Base-by-base conservation (phyloP, 106 monocot genomes). In the Acorus calamus region DNA sequence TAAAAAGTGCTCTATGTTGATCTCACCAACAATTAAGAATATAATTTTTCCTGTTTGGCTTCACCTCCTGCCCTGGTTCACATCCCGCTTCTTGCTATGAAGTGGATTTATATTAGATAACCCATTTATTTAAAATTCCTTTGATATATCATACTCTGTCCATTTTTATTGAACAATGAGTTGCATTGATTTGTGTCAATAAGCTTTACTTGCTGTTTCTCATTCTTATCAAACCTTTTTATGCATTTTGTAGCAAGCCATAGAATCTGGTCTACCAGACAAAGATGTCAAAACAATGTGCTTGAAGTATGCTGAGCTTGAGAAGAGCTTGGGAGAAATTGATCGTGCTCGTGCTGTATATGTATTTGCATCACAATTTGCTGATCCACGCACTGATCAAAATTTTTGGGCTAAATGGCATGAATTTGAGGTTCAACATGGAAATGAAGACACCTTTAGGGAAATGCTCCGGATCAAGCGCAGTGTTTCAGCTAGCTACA, bases 391-490 rank as follows among this genome's bases (percentile, higher is more conserved):
- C 46, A 67, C 82, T 50, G 92, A 92, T 73, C 70, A 85, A 2
- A 63, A 59, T 59, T 98, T 98, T 50, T 98, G 98, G 98, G 80
- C 78, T 12, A 88, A 86, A 74, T 98, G 92, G 98, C 80, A 98
- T 50, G 92, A 92, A 47, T 98, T 98, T 57, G 98, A 98, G 62
- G 83, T 92, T 45, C 88, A 83, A 53, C 98, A 92, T 75, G 98
- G 98, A 51, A 98, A 98, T 45, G 98, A 92, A 61, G 98, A 98
- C 60, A 98, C 98, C 2, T 98, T 98, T 60, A 82, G 98, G 52
- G 98, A 98, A 43, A 92, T 98, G 98, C 92, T 88, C 49, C 80
- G 92, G 0, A 78, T 98, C 56, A 83, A 74, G 54, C 98, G 98
- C 11, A 98, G 78, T 65, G 88, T 98, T n/a, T 66, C 74, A 47